Percentiles rank a stretch among this genome's conserved stretches.
These are phyloP conservation scores for Leccinum boreale DNA, from an alignment of 768 basidiomycete genomes.

Conservation along the genomic window DNA sequence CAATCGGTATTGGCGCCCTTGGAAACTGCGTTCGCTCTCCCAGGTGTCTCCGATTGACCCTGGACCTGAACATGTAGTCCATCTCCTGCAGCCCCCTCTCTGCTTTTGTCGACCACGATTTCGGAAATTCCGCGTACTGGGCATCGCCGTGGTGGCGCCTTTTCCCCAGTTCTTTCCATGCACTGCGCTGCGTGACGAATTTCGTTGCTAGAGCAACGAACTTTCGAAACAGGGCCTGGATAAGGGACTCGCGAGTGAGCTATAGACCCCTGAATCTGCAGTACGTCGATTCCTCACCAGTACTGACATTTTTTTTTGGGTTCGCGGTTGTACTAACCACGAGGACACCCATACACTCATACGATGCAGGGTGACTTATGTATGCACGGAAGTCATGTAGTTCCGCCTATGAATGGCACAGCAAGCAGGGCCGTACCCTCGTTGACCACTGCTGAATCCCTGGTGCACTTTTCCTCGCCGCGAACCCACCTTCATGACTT, in stretches of 20 bases:
- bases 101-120: conserved; percentile 24
- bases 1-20: neutral
- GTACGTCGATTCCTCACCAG: conserved; percentile 24
- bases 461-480: conserved; percentile 7
- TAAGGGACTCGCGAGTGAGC: conserved; percentile 15
- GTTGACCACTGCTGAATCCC: conserved; percentile 8
- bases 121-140: conserved; percentile 22
- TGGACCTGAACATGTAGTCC: conserved; percentile 20
- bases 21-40: conserved; percentile 8
- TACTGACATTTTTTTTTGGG: conserved; percentile 24
- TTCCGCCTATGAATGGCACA: conserved; percentile 15
- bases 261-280: conserved; percentile 4
- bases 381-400: conserved; percentile 14
- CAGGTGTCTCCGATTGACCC: conserved; percentile 10
- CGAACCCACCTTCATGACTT: conserved; percentile 15
- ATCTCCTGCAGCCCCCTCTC: conserved; percentile 26
- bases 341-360: conserved; percentile 15
- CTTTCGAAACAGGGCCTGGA: conserved; percentile 21
- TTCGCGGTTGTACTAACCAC: conserved; percentile 25
- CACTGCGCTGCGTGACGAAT: conserved; percentile 19
- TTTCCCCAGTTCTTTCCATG: conserved; percentile 15
- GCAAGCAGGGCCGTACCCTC: conserved; percentile 20
- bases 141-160: conserved; percentile 7
- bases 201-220: conserved; percentile 23
- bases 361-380: conserved; percentile 21